Base-by-base conservation (phyloP, 2,329 filamentous ascomycete genomes). In the Teratosphaeria zuluensis region DNA sequence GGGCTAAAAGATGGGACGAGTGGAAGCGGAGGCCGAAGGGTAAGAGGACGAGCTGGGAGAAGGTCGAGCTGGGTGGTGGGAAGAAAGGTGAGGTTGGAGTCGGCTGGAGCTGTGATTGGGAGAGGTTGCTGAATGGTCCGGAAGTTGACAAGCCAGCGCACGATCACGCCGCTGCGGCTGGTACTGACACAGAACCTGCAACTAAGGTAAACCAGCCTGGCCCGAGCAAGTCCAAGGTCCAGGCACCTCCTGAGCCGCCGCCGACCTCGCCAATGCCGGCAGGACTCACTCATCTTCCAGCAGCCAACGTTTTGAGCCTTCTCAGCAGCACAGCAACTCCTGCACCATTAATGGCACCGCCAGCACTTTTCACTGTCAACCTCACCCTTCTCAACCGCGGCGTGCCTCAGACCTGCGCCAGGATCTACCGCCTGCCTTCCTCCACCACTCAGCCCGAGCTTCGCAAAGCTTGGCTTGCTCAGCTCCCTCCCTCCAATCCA, bases 61-160 rank as follows among this genome's bases (percentile, higher is more conserved):
- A 83, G 4, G 76, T 97, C 11, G 82, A 90, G 64, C 76, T 96
- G 9, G 89, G 90, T 0, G 80, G 82, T 46, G 86, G 83, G 1
- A 82, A 84, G 56, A 92, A 85, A 68, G 92, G 92, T 1, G 94
- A 97, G 71, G 69, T 95, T 33, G 94, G 94, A 1, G 76, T 83
- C 56, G 91, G 91, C 0, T 90, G 89, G 81, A 83, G 84, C 9
- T 96, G 89, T 73, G 90, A 95, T 68, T 96, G 90, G 81, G 86
- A 90, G 67, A 76, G 77, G 35, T 72, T 95, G n/a, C 51, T 62
- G 16, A 24, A 14, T 42, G 57, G 52, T 32, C 28, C 52, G 31
- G 32, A 12, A n/a, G 16, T 8, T 8, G 58, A 35, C 46, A 28
- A 42, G n/a, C n/a, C 16, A 46, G 48, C n/a, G 24, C 9, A 31